Evolutionary conservation across 2,329 filamentous ascomycete genomes (phyloP), one percentile per base, ranked within the genome.

Genomic region (Arthrobotrys megalospora): DNA sequence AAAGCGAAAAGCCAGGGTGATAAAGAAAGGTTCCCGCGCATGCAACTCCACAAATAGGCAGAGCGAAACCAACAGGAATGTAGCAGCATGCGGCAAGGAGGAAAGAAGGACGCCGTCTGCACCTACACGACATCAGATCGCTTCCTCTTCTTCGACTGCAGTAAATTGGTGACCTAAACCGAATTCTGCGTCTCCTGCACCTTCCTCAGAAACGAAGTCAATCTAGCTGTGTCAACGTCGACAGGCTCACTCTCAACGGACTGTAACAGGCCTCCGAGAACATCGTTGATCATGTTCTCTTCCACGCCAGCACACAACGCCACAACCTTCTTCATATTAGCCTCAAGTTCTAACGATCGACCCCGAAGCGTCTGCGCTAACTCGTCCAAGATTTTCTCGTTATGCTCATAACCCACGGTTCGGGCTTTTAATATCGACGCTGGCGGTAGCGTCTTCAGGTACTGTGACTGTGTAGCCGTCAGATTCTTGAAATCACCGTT

Each of bases 241-340:
- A 90, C 89, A 68, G 88, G 89, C 83, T 97, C 94, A 82, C 94
- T 97, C 85, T 97, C 95, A 1, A 98, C 92, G 1, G 96, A 96
- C 79, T 93, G 90, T 55, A 96, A 89, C 50, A 99, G 86, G 1
- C 90, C 90, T 65, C 93, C 92, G 0, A 97, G 87, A 64, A 94
- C 89, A 72, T 89, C 89, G 81, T 98, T 96, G 12, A 98, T 92
- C 73, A 93, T 89, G 7, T 88, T 87, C 79, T 96, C 93, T 0
- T 90, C 88, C 38, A 94, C 92, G 7, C 90, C 91, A 0, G 94
- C 97, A 83, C 95, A 97, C 11, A 97, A 86, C 67, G 92, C 90
- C 24, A 99, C 93, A 34, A 98, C 93, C 80, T 91, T 92, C 28
- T 94, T 89, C 83, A 97, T 97, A 84, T 96, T 93, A 80, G 91